Evolutionary conservation across 2,329 filamentous ascomycete species (phyloP), one percentile per base, ranked within the genome.

Genomic region (Tolypocladium inflatum): DNA sequence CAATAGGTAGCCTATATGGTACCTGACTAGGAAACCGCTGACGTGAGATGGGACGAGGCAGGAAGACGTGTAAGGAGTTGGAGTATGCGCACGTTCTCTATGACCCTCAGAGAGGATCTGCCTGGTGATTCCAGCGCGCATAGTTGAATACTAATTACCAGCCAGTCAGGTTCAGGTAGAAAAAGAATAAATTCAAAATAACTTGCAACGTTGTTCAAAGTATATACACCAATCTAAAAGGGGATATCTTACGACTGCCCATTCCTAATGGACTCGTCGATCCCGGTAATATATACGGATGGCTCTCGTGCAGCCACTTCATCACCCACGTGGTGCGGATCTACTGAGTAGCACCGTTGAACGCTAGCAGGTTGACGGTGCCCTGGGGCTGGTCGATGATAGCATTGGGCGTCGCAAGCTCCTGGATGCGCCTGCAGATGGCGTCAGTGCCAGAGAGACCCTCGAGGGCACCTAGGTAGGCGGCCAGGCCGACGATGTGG

Each of bases 301-400:
- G 15, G 13, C 8, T 30, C 6, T 30, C 23, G 10, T 10, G 23
- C 2, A 17, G 43, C 43, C 21, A 8, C 23, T 1, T 17, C 21
- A 45, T 45, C 11, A 6, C 23, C 5, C 6, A 4, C 6, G 17
- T 10, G 2, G 23, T 19, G 6, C 5, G 3, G 0, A 9, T 9
- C 15, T 19, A 48, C 45, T 30, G 23, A 17, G 23, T 19, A 30
- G 26, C 57, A 13, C 78, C 78, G 71, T 84, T 83, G 70, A 79
- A 82, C 52, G 76, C 79, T 55, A 84, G 71, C 60, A 73, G 66
- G 73, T 83, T 82, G 64, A 69, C 65, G 56, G 77, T 80, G 61
- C 74, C 71, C 58, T 64, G 68, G 53, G 70, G 73, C 3, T 78
- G 58, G 60, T 68, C 66, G 39, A 68, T 70, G 51, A 78, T 69